Conservation (phyloP, 1,284 basidiomycete species). For the Tetrapyrgos nigripes region DNA sequence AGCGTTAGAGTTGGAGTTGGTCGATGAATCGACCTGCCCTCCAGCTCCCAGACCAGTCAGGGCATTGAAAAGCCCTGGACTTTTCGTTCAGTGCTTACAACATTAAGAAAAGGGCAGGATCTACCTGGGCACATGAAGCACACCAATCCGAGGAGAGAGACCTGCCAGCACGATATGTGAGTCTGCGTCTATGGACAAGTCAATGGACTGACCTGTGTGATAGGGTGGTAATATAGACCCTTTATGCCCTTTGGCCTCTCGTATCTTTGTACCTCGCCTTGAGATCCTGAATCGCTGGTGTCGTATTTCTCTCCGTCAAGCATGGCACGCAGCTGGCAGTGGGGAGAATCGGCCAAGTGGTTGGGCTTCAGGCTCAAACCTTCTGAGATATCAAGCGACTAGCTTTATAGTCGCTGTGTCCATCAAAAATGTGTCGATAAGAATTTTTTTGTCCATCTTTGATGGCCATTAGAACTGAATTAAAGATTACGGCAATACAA, state of each 20-base stretch:
- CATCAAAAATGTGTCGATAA: neutral
- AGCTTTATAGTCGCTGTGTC: neutral
- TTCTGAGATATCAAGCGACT: neutral
- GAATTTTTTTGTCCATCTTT: neutral
- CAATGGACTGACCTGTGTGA: slow-evolving; percentile 46
- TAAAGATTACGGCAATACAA: neutral
- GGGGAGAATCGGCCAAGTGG: neutral
- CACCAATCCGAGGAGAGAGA: slow-evolving; percentile 68
- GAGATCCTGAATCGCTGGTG: slow-evolving; percentile 27
- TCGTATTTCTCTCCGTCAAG: slow-evolving; percentile 31
- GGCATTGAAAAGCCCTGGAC: slow-evolving; percentile 56
- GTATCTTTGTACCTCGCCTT: slow-evolving; percentile 23
- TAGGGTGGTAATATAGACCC: slow-evolving; percentile 53
- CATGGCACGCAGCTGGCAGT: neutral
- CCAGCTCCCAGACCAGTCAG: slow-evolving; percentile 74
- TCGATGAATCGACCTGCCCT: slow-evolving; percentile 66
- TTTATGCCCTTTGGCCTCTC: slow-evolving; percentile 45
- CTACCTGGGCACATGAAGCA: slow-evolving; percentile 71
- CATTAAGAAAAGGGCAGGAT: slow-evolving; percentile 25
- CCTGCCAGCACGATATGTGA: slow-evolving; percentile 30
- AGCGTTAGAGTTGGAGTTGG: slow-evolving; percentile 68
- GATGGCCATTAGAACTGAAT: neutral
- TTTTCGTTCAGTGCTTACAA: slow-evolving; percentile 3
- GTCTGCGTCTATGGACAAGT: slow-evolving; percentile 19
- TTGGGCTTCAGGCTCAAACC: neutral